phyloP scores from a whole-genome alignment of 1,139 yeast genomes.

The Magnusiomyces suaveolens region DNA sequence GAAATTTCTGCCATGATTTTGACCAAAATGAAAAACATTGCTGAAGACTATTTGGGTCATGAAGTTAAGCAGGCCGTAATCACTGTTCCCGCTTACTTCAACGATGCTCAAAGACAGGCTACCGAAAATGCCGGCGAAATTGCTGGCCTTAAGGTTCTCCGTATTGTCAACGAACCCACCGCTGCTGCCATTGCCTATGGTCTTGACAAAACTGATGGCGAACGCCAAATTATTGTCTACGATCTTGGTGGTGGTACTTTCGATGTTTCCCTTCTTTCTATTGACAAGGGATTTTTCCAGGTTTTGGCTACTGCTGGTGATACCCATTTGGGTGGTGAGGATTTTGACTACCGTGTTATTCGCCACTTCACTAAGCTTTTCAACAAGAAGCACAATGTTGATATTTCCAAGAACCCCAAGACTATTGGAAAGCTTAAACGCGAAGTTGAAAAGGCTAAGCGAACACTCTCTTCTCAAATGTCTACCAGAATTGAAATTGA shows the following conservation, averaged over 20 bases:
- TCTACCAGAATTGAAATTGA: slow-evolving; percentile 88
- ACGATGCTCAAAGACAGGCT: slow-evolving; percentile 98
- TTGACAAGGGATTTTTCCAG: slow-evolving; percentile 90
- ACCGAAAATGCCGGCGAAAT: slow-evolving; percentile 96
- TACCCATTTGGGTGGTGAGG: no score
- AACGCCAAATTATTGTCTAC: slow-evolving; percentile 82
- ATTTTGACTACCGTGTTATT: slow-evolving; percentile 70
- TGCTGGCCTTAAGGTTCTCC: slow-evolving; percentile 87
- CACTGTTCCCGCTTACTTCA: slow-evolving; percentile 95
- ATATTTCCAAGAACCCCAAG: slow-evolving; percentile 62
- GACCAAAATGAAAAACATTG: no score
- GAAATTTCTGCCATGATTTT: no score
- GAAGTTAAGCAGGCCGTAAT: slow-evolving; percentile 90
- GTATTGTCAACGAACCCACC: slow-evolving; percentile 96
- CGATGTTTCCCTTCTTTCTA: slow-evolving; percentile 80
- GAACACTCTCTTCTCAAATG: slow-evolving; percentile 86
- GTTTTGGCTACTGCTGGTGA: slow-evolving; percentile 95
- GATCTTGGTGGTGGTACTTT: slow-evolving; percentile 97
- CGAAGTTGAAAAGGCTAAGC: slow-evolving; percentile 94
- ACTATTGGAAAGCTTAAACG: slow-evolving; percentile 86
- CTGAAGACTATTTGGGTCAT: slow-evolving; percentile 83
- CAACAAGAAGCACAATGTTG: slow-evolving; percentile 81
- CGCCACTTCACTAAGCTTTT: slow-evolving; percentile 75
- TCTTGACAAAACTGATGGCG: slow-evolving; percentile 78
- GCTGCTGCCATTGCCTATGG: slow-evolving; percentile 99